These are phyloP conservation scores for Eucalyptus grandis DNA, from an alignment of 345 rosid genomes.

Conservation along the genomic window DNA sequence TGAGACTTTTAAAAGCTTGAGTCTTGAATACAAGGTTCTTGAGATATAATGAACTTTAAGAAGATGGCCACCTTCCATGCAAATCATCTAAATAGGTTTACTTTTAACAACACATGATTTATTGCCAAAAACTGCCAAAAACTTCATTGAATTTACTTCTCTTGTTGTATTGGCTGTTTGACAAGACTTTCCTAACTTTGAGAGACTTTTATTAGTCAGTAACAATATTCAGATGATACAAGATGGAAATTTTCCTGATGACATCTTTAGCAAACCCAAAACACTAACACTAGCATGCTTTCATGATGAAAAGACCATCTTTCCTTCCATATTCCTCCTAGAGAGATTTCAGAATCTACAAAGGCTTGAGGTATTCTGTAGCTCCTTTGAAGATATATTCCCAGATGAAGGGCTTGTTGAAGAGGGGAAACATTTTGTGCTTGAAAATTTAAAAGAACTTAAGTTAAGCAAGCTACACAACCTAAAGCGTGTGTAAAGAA, in stretches of 20 bases:
- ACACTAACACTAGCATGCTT: neutral
- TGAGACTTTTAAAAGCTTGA: neutral
- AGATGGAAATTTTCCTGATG: neutral
- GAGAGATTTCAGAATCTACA: too few relatives aligned
- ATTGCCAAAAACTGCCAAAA: too few relatives aligned
- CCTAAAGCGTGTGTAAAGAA: too few relatives aligned
- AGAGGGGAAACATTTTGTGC: accelerated
- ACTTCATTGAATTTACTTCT: too few relatives aligned
- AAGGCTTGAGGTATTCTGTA: too few relatives aligned
- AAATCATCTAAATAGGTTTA: too few relatives aligned
- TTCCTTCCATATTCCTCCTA: too few relatives aligned
- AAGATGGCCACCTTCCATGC: neutral
- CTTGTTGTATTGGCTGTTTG: too few relatives aligned
- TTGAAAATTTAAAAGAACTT: neutral
- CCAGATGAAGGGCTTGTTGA: neutral
- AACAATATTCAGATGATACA: too few relatives aligned
- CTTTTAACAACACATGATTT: neutral
- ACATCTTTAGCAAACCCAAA: neutral
- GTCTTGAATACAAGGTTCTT: accelerated
- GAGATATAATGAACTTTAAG: neutral
- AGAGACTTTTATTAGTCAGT: neutral
- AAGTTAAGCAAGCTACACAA: neutral
- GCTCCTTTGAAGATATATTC: neutral
- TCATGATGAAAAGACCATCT: too few relatives aligned
- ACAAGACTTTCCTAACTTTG: neutral